A percentile compares a stretch with the other conserved stretches of the same genome.
Conservation (phyloP, 257 asterid species). For the Nicotiana otophora region DNA sequence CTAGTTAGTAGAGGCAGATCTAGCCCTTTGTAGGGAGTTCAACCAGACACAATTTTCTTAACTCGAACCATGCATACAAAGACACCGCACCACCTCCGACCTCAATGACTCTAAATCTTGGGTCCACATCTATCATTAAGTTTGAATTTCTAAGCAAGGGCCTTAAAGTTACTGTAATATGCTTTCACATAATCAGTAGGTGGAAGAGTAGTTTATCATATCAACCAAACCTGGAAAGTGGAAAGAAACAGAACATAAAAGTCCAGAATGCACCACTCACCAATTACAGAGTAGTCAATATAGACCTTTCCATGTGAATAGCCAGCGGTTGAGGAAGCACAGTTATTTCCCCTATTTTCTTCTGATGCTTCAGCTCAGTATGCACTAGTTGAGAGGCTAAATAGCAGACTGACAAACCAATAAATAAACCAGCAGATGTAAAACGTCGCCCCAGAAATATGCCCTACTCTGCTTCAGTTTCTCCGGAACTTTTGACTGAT, state of each 20-base stretch:
- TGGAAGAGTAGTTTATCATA: not conserved
- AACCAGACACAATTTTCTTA: not conserved
- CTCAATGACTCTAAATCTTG: not conserved
- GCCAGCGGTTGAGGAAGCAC: constrained; percentile 20
- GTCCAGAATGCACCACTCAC: constrained; percentile 23
- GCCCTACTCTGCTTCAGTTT: constrained; percentile 14
- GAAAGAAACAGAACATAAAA: not conserved
- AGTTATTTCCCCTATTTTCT: constrained; percentile 24
- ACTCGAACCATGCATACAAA: not conserved
- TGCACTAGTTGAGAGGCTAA: constrained; percentile 46
- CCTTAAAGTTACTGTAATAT: not conserved
- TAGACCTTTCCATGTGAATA: constrained; percentile 44
- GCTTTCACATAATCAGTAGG: not conserved
- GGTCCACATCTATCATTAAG: not conserved
- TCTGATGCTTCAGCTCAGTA: constrained; percentile 38
- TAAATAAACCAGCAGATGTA: constrained; percentile 36
- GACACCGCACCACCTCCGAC: not conserved
- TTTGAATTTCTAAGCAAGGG: not conserved
- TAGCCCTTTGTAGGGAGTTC: not conserved
- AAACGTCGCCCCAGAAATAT: constrained; percentile 11
- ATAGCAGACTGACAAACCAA: constrained; percentile 54
- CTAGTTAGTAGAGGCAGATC: not conserved
- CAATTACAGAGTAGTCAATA: constrained; percentile 61
- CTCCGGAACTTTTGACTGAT: constrained; percentile 20
- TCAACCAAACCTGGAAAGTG: not conserved